Evolutionary conservation across 2,329 filamentous ascomycete species (phyloP), one percentile per base, ranked within the genome.

Genomic region (Stachybotrys echinatus): DNA sequence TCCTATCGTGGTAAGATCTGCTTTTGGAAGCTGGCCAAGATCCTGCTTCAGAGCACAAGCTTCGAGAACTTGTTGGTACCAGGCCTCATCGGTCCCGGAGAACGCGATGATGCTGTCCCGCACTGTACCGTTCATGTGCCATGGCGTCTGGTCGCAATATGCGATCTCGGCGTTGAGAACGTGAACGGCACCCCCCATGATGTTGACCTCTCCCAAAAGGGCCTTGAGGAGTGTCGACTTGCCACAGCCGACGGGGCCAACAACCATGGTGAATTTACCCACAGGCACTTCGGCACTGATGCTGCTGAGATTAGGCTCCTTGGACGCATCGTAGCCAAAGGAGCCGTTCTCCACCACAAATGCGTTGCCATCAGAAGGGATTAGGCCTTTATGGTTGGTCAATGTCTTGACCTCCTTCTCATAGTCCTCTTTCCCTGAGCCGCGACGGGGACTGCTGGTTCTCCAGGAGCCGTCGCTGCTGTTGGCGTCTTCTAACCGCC

Each of bases 211-310:
- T 8, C 64, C 61, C 0, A 68, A 58, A 0, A 70, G 47, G 12
- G 59, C 52, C 27, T 65, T 61, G 27, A 69, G 53, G 2, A 69
- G 50, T 2, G 64, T 65, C 0, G 63, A 65, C 49, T 71, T 72
- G 10, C 69, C 69, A 21, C 58, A 65, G 0, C 66, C 69, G 0
- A 71, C 64, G 0, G 67, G 66, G 0, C 68, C 69, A 6, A 67
- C 52, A 2, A 71, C 21, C 4, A 65, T 53, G 22, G 54, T 50
- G 3, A 59, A 23, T 12, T 52, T 58, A 0, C 52, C 47, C 4
- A 17, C 0, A 1, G 55, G 56, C 0, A 56, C 12, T 0, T 50
- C 31, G 1, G 23, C 46, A 4, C 45, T 48, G n/a, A 58, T 52
- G 12, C 46, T 34, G 2, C 44, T 46, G 3, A 58, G 20, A 6